phyloP scores from a whole-genome alignment of 23 red algal genomes.

The Gracilariopsis chorda region DNA sequence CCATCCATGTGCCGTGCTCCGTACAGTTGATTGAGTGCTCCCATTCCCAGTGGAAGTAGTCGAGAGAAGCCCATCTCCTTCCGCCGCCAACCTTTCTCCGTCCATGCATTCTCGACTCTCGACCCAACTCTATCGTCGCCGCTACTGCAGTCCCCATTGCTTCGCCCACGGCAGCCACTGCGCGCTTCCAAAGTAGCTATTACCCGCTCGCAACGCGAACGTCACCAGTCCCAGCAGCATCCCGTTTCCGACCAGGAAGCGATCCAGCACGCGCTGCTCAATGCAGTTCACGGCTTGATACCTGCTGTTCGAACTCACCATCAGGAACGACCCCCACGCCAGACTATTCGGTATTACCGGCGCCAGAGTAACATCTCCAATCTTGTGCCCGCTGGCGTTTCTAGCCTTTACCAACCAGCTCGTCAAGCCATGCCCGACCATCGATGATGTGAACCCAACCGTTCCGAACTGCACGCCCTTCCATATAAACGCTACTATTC shows the following conservation, averaged over 20 bases:
- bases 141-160: slow-evolving; percentile 76
- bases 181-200: slow-evolving; percentile 80
- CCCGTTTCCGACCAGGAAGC: slow-evolving; percentile 30
- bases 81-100: no score
- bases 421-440: slow-evolving; percentile 83
- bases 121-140: not conserved
- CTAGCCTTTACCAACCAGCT: slow-evolving; percentile 67
- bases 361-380: slow-evolving; percentile 64
- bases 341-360: slow-evolving; percentile 72
- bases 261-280: slow-evolving; percentile 72
- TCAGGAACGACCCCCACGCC: slow-evolving; percentile 86
- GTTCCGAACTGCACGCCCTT: slow-evolving; percentile 92
- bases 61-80: no score
- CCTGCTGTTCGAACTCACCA: slow-evolving; percentile 64
- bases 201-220: slow-evolving; percentile 70
- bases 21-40: no score
- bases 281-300: slow-evolving; percentile 79
- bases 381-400: not conserved
- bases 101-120: no score
- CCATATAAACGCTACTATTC: slow-evolving; percentile 44
- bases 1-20: no score
- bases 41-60: no score
- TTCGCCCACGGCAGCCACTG: slow-evolving; percentile 89
- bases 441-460: slow-evolving; percentile 81
- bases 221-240: slow-evolving; percentile 38